Evolutionary conservation across 1,284 basidiomycete species (phyloP).

Genomic region (Sanguinoderma infundibulare): DNA sequence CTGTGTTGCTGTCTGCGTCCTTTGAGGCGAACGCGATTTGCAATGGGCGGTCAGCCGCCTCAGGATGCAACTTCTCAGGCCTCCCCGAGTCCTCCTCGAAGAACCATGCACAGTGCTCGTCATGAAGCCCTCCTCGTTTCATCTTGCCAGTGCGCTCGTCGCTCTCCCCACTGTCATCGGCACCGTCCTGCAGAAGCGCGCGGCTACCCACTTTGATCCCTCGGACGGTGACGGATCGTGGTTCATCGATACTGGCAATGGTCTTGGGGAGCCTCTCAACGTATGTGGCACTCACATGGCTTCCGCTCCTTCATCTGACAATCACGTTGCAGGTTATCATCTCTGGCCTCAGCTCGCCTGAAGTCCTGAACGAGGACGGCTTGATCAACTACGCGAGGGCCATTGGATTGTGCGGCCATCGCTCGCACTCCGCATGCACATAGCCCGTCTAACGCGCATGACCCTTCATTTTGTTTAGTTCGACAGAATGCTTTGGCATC

Average conservation of each 20-base stretch:
- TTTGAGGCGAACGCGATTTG: no score
- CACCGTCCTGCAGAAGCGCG: conserved; percentile 11
- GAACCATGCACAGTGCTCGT: no score
- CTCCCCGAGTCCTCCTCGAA: no score
- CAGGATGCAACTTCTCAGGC: no score
- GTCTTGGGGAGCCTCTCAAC: conserved; percentile 73
- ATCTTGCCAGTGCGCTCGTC: conserved; percentile 18
- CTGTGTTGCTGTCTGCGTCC: no score
- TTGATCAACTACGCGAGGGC: conserved; percentile 62
- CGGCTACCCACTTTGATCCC: conserved; percentile 48
- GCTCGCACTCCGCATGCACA: background rate
- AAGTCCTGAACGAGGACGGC: conserved; percentile 67
- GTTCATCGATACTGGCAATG: conserved; percentile 50
- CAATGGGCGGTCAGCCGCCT: no score
- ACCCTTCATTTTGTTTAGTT: conserved; percentile 42
- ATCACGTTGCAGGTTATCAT: conserved; percentile 52
- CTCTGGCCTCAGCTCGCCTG: conserved; percentile 68
- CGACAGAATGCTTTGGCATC: conserved; percentile 73
- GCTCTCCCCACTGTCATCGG: conserved; percentile 9
- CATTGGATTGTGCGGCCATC: conserved; percentile 55
- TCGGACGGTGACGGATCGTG: conserved; percentile 52
- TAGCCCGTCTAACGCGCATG: background rate
- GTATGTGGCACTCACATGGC: conserved; percentile 36
- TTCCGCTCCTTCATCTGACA: conserved; percentile 29
- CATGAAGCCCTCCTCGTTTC: no score